Evolutionary conservation across 257 asterid species (phyloP).

Genomic region (Striga asiatica): DNA sequence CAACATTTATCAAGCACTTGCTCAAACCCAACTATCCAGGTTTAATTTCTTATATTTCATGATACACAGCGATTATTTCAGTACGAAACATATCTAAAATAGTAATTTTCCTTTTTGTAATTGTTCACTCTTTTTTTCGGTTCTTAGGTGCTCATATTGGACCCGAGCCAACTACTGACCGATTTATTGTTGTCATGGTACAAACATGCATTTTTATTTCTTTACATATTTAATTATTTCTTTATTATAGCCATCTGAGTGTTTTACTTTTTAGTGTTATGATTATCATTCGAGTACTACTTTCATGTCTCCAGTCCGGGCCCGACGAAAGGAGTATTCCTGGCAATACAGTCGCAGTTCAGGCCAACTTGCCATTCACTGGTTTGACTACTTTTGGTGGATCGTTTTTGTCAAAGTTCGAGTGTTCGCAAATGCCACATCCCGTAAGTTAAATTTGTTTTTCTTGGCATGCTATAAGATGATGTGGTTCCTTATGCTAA

Average conservation of each 20-base stretch:
- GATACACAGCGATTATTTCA: too few relatives aligned
- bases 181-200: slow-evolving; percentile 93
- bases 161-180: slow-evolving; percentile 97
- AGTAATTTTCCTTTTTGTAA: not conserved
- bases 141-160: slow-evolving; percentile 92
- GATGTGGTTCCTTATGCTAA: too few relatives aligned
- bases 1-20: slow-evolving; percentile 86
- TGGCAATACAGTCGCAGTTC: not conserved
- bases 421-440: not conserved
- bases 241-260: too few relatives aligned
- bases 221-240: not conserved
- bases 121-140: slow-evolving; percentile 10
- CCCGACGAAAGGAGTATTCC: not conserved
- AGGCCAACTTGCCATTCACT: not conserved
- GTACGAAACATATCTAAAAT: too few relatives aligned
- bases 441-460: too few relatives aligned
- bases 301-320: too few relatives aligned
- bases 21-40: slow-evolving; percentile 85
- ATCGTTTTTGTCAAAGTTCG: not conserved
- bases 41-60: slow-evolving; percentile 14
- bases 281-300: too few relatives aligned
- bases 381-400: not conserved
- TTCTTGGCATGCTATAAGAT: too few relatives aligned
- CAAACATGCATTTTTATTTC: not conserved
- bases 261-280: too few relatives aligned